Evolutionary conservation across 148 eudicot species (phyloP), one percentile per base, ranked within the genome.

Genomic region (Rhododendron molle): DNA sequence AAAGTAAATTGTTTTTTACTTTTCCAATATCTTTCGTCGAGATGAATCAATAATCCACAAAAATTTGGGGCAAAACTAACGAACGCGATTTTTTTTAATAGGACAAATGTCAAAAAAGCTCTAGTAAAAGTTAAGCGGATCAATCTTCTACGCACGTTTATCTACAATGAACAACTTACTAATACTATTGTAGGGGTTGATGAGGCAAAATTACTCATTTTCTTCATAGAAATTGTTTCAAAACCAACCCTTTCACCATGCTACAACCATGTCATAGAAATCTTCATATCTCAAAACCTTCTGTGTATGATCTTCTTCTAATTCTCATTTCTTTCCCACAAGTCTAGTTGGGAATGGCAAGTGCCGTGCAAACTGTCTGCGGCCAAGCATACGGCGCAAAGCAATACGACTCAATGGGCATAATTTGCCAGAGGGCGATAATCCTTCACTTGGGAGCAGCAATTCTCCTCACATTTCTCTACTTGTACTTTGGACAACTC

Each of bases 311-410:
- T 58, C n/a, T 58, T 7, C 23, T 20, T 16, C n/a, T 58, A 58
- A 58, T 58, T 58, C 65, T 58, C n/a, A 5, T 58, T 58, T 58
- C 21, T 46, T 46, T 46, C 49, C 49, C 12, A 46, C n/a, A 58
- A 58, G n/a, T 58, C 65, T 62, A 93, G 93, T 85, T 93, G 87
- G 95, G 93, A 40, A 93, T 93, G 93, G 91, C 95, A 0, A 93
- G 93, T 84, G 93, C 93, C 20, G 95, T 91, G 20, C 93, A 91
- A 81, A 93, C 95, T 2, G 93, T 93, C 3, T 91, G 93, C 60
- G 93, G 95, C 13, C 93, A 93, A 87, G 92, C 95, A 8, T 91
- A 91, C 58, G 93, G 93, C 5, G 95, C 93, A 46, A 91, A 87
- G 82, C 80, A 84, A 67, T 89, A 88, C 65, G 86, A 88, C 15